Conservation (phyloP, 164 flowering plant species). For the Saururus chinensis region DNA sequence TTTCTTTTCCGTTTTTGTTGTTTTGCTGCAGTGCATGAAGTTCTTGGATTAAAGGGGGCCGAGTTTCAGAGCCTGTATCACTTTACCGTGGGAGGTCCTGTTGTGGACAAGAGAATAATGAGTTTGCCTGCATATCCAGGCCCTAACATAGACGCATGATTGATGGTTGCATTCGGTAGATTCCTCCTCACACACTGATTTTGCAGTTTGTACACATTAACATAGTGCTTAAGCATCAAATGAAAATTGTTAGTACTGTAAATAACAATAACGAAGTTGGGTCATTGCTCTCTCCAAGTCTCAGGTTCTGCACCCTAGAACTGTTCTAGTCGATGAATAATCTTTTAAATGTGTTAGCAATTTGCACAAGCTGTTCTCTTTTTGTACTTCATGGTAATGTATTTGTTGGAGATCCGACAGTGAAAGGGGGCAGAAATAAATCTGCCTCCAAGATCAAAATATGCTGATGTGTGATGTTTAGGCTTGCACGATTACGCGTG, state of each 20-base stretch:
- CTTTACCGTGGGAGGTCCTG: conserved; percentile 86
- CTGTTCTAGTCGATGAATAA: too few relatives aligned
- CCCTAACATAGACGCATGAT: conserved; percentile 56
- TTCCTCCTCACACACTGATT: neutral
- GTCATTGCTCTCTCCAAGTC: neutral
- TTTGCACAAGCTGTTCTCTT: too few relatives aligned
- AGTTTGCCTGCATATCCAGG: conserved; percentile 96
- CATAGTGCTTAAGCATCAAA: neutral
- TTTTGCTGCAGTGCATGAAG: conserved; percentile 54
- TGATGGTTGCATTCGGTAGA: neutral
- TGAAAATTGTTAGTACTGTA: neutral
- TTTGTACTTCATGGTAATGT: too few relatives aligned
- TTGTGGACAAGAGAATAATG: conserved; percentile 84
- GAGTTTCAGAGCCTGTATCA: conserved; percentile 86
- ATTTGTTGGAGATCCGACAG: too few relatives aligned
- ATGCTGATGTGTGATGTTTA: too few relatives aligned
- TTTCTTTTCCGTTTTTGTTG: neutral
- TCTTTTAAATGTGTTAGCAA: too few relatives aligned
- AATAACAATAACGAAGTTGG: neutral
- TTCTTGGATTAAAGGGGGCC: conserved; percentile 62
- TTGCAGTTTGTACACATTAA: neutral
- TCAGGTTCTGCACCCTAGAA: too few relatives aligned
- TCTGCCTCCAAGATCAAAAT: too few relatives aligned
- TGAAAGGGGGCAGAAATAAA: too few relatives aligned
- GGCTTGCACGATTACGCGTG: too few relatives aligned